A percentile compares a stretch with the other conserved stretches of the same genome.
Evolutionary conservation across 352 stramenopile species (phyloP).

Genomic region (Globisporangium iwayamae): DNA sequence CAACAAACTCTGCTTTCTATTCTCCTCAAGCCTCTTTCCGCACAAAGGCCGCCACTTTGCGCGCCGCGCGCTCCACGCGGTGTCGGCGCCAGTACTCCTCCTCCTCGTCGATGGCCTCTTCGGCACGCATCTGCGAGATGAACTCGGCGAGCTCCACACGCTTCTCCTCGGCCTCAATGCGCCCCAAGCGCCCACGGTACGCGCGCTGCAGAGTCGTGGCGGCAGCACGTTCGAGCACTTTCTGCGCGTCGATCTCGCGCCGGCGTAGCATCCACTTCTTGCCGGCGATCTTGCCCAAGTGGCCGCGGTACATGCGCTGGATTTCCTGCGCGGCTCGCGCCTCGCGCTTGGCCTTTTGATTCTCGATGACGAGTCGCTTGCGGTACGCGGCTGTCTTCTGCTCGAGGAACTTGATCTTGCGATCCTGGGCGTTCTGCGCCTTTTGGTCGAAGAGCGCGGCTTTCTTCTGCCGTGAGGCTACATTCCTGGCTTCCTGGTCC

Average conservation of each 20-base stretch:
- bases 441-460: slow-evolving; percentile 47
- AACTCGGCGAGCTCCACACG: slow-evolving; percentile 92
- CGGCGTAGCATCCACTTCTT: slow-evolving; percentile 80
- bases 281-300: slow-evolving; percentile 78
- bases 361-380: slow-evolving; percentile 54
- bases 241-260: slow-evolving; percentile 81
- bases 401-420: slow-evolving; percentile 64
- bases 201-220: slow-evolving; percentile 84
- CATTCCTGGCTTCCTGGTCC: slow-evolving; percentile 47
- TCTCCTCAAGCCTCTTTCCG: slow-evolving; percentile 44
- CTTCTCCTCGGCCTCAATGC: slow-evolving; percentile 74
- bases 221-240: slow-evolving; percentile 69
- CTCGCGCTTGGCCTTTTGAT: slow-evolving; percentile 63
- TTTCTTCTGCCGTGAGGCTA: slow-evolving; percentile 33
- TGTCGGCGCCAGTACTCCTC: slow-evolving; percentile 68
- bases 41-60: slow-evolving; percentile 55
- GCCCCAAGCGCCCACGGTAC: slow-evolving; percentile 83
- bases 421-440: slow-evolving; percentile 50
- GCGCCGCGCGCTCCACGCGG: slow-evolving; percentile 45
- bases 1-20: neutral
- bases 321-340: slow-evolving; percentile 46
- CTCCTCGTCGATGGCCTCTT: slow-evolving; percentile 90
- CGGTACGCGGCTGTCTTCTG: slow-evolving; percentile 61
- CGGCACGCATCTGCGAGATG: slow-evolving; percentile 86
- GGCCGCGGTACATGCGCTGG: slow-evolving; percentile 71